Evolutionary conservation across 2,329 filamentous ascomycete species (phyloP), one percentile per base, ranked within the genome.

Genomic region (Alternaria gaisen): DNA sequence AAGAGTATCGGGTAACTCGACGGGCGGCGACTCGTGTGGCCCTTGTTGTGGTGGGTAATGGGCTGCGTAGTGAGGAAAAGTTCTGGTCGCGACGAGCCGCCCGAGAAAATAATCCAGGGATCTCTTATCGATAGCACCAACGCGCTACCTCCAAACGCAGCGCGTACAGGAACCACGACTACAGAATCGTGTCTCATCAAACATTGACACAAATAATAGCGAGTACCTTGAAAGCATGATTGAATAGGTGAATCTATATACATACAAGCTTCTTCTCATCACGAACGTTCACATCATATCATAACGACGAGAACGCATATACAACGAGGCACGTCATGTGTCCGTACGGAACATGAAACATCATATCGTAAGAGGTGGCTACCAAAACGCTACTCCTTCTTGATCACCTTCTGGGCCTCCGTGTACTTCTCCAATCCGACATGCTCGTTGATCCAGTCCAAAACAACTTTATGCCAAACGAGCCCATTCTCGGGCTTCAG

Each of bases 401-500:
- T 47, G 18, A n/a, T 22, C 14, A 38, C 48, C 53, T 67, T 61
- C 56, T 63, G 63, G 46, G 61, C 64, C 57, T 73, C 68, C 5
- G 70, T 70, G 52, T 83, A 80, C n/a, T 80, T 74, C 24, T 82
- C 79, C 58, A 88, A 69, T 1, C 86, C 87, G 3, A 83, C 83
- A 72, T 86, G 83, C 64, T 82, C 83, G 72, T 88, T 88, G 67
- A 91, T 87, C 88, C 91, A 97, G 57, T 87, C 87, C 30, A 97
- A 75, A 16, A 98, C 93, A 59, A 93, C 91, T 57, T 86, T 86
- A 73, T 98, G 93, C 95, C 95, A 98, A 20, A 96, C 85, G 18
- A 97, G 81, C 4, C 89, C 91, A 77, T 98, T 98, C 80, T 97
- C 94, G 0, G 91, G 92, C 76, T 97, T 97, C 55, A 97, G 75